These are phyloP conservation scores for Penicillium palitans DNA, from an alignment of 2,329 filamentous ascomycete species.

Conservation along the genomic window DNA sequence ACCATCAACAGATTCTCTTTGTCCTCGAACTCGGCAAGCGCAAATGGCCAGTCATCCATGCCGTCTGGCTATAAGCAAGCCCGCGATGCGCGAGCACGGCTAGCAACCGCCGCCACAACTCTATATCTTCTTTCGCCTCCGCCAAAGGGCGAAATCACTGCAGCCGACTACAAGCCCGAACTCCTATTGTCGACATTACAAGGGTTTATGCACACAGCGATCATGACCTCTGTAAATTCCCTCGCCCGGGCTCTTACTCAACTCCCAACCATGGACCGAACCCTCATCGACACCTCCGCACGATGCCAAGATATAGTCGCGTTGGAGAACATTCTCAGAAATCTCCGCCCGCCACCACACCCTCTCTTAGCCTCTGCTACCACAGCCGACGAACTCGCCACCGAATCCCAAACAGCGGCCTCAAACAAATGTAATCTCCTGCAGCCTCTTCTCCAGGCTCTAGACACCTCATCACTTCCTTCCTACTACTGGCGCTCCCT, in stretches of 20 bases:
- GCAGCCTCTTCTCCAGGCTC: constrained; percentile 68
- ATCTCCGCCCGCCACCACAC: constrained; percentile 67
- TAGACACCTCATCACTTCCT: constrained; percentile 83
- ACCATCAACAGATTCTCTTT: constrained; percentile 82
- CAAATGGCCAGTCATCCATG: constrained; percentile 35
- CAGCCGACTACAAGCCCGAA: constrained; percentile 60
- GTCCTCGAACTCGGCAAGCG: constrained; percentile 50
- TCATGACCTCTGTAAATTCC: constrained; percentile 75
- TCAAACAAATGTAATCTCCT: constrained; percentile 57
- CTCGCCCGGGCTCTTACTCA: constrained; percentile 75
- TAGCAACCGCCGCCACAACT: constrained; percentile 71
- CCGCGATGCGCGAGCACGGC: constrained; percentile 73
- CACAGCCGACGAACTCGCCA: constrained; percentile 29
- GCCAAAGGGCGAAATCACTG: constrained; percentile 49
- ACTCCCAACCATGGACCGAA: constrained; percentile 77
- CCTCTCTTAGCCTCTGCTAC: constrained; percentile 54
- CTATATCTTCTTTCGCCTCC: constrained; percentile 80
- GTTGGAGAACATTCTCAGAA: constrained; percentile 73
- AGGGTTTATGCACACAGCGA: constrained; percentile 74
- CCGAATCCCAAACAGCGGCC: constrained; percentile 20
- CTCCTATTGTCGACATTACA: constrained; percentile 76
- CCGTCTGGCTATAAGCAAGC: constrained; percentile 57
- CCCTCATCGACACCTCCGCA: constrained; percentile 75
- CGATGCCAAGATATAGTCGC: constrained; percentile 91
- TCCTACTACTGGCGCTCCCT: constrained; percentile 94